Evolutionary conservation across 2,329 filamentous ascomycete genomes (phyloP).

Genomic region (Botryotinia calthae): DNA sequence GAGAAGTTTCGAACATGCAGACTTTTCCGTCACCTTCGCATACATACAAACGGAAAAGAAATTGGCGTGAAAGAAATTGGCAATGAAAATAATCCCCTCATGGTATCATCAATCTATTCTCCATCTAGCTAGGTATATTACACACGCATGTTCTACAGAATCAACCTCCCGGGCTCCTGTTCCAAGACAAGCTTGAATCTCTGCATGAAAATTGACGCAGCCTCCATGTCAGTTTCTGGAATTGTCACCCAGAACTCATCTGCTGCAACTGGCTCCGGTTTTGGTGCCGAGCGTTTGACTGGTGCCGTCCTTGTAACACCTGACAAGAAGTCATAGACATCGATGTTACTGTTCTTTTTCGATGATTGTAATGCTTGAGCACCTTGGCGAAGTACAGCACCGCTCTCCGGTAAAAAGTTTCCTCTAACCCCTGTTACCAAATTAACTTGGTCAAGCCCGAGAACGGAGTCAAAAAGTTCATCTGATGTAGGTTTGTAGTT

Average conservation of each 20-base stretch:
- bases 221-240: constrained; percentile 74
- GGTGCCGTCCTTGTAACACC: constrained; percentile 41
- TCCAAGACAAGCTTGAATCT: constrained; percentile 82
- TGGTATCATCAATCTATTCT: constrained; percentile 26
- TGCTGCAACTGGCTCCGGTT: constrained; percentile 50
- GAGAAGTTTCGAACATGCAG: not conserved
- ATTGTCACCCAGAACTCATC: constrained; percentile 84
- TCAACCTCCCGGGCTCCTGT: constrained; percentile 71
- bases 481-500: constrained; percentile 65
- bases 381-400: constrained; percentile 45
- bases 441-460: constrained; percentile 61
- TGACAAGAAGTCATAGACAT: constrained; percentile 81
- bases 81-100: not conserved
- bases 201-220: constrained; percentile 79
- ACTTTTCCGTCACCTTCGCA: not conserved
- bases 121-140: constrained; percentile 24
- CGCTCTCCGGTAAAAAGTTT: constrained; percentile 70
- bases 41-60: not conserved
- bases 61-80: not conserved
- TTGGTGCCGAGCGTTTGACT: constrained; percentile 33
- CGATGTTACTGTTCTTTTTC: constrained; percentile 50
- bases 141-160: constrained; percentile 48
- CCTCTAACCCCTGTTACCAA: constrained; percentile 56
- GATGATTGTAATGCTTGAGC: constrained; percentile 30
- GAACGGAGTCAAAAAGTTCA: constrained; percentile 85